Evolutionary conservation across 768 basidiomycete genomes (phyloP), one percentile per base, ranked within the genome.

Genomic region (Strobilomyces dryophilus): DNA sequence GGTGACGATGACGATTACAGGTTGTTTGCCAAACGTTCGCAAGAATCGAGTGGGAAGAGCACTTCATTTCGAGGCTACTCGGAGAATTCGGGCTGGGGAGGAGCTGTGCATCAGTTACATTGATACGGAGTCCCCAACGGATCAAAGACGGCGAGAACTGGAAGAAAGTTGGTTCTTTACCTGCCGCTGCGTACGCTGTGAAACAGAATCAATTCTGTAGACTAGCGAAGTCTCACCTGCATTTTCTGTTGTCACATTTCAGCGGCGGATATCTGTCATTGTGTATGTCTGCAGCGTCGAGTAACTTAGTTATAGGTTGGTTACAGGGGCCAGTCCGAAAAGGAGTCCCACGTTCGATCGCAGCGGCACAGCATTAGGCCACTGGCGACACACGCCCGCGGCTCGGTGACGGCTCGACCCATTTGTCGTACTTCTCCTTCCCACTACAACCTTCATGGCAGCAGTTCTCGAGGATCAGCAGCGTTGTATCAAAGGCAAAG

Each of bases 31-130:
- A 9, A 83, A 81, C 47, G 58, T 83, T 11, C 67, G 68, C 27
- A 84, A 81, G 62, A 67, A 61, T 20, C 72, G 78, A 39, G 58
- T 66, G 7, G 76, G 76, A 20, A 74, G 77, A n/a, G 58, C 65
- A 0, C 68, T 82, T 39, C 69, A 73, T 36, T 83, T 84, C 59
- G 73, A 76, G 55, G 74, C 77, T 12, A 70, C 70, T 9, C 64
- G 71, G 9, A 71, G 71, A 43, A 66, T 83, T n/a, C 56, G 59
- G 5, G 66, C 65, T 4, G 82, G 78, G 4, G 80, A 83, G 51
- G 81, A 85, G 42, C 58, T 85, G 43, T 83, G 80, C 57, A 84
- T 81, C 61, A 79, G 75, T 49, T 85, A 84, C 54, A 73, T 80
- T 46, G 76, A 74, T 26, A 67, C 65, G 8, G 58, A 64, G 34